Percentiles rank a stretch among this genome's conserved stretches.
phyloP scores from a whole-genome alignment of 176 grass and related monocot species.

The Oryza rufipogon region DNA sequence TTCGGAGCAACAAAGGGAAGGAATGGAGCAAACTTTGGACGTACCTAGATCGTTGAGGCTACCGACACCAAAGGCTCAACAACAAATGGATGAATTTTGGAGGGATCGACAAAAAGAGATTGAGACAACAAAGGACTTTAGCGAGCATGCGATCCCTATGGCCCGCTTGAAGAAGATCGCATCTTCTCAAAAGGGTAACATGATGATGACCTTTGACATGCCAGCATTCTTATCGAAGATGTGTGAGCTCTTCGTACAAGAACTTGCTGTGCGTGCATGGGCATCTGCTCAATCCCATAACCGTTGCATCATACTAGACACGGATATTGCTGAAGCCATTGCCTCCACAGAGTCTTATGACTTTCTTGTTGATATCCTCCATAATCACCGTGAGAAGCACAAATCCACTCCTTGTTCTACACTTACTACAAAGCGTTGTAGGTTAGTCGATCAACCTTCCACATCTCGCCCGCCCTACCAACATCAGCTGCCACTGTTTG shows the following conservation, averaged over 20 bases:
- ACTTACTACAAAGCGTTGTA: neutral
- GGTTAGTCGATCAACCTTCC: neutral
- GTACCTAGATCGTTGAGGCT: neutral
- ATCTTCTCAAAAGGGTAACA: neutral
- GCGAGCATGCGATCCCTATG: neutral
- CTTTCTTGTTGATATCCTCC: constrained; percentile 20
- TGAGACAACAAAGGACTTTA: neutral
- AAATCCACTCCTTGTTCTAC: neutral
- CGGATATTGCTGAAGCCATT: neutral
- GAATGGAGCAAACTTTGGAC: neutral
- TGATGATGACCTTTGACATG: constrained; percentile 7
- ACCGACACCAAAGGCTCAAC: neutral
- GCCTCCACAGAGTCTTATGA: neutral
- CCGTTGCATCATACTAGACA: constrained; percentile 2
- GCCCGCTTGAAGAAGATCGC: neutral
- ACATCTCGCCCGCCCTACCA: neutral
- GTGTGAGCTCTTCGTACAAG: neutral
- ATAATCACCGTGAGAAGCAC: neutral
- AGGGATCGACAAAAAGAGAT: neutral
- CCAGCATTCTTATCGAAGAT: neutral
- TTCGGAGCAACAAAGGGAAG: neutral
- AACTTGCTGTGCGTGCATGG: neutral
- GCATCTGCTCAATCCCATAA: neutral
- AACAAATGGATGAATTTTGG: neutral
- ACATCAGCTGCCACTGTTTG: neutral